phyloP scores from a whole-genome alignment of 352 stramenopile genomes.

The Phytopythium vexans region DNA sequence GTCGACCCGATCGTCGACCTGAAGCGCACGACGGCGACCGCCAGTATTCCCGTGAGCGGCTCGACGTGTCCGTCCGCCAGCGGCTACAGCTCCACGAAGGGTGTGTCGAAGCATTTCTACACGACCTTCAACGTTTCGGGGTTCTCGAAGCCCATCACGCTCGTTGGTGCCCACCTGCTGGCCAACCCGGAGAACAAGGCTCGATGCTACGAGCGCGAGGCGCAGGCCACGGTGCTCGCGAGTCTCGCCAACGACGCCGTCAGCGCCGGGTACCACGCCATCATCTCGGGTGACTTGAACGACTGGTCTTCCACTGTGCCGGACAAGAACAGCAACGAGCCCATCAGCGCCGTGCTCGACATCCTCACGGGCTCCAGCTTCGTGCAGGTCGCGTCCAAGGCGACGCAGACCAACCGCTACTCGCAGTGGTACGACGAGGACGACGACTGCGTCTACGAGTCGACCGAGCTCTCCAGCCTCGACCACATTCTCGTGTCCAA shows the following conservation, averaged over 20 bases:
- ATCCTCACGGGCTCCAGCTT: slow-evolving; percentile 46
- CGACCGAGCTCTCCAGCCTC: slow-evolving; percentile 45
- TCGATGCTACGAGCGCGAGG: slow-evolving; percentile 61
- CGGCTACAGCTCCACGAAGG: slow-evolving; percentile 39
- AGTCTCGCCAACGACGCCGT: slow-evolving; percentile 37
- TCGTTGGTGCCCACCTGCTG: slow-evolving; percentile 63
- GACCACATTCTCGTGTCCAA: slow-evolving; percentile 65
- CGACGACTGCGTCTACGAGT: slow-evolving; percentile 54
- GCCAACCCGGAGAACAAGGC: slow-evolving; percentile 52
- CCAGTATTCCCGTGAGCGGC: slow-evolving; percentile 39
- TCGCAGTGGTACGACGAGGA: slow-evolving; percentile 63
- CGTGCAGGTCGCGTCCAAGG: slow-evolving; percentile 39
- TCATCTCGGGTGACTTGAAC: slow-evolving; percentile 69
- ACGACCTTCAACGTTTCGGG: slow-evolving; percentile 61
- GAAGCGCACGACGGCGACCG: slow-evolving; percentile 29
- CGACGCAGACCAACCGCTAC: slow-evolving; percentile 37
- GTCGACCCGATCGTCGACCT: slow-evolving; percentile 52
- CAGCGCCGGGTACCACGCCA: slow-evolving; percentile 44
- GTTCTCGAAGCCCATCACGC: slow-evolving; percentile 61
- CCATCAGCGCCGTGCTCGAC: slow-evolving; percentile 48
- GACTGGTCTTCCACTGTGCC: slow-evolving; percentile 46
- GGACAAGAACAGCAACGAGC: slow-evolving; percentile 62
- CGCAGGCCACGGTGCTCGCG: slow-evolving; percentile 51
- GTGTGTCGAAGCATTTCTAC: slow-evolving; percentile 71
- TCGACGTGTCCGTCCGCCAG: slow-evolving; percentile 46